Base-by-base conservation (phyloP, 208 protist species). In the Tritrichomonas musculus region DNA sequence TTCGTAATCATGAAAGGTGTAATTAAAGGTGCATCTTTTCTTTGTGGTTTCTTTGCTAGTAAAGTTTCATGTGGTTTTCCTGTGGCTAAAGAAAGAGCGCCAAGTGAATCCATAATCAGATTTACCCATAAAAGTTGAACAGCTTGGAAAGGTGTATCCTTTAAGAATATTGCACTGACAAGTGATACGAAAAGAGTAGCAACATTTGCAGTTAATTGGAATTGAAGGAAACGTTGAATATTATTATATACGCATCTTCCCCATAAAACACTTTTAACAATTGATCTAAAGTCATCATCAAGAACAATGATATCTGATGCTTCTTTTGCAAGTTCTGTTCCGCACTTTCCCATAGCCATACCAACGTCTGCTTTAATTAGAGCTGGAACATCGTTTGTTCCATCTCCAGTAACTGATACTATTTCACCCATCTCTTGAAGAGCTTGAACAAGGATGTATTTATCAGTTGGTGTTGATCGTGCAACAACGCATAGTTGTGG, bases 151-250 rank as follows among this genome's bases (percentile, higher is more conserved):
- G 88, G 88, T 47, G 50, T 72, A n/a, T 47, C 88, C 8, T 92
- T 47, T 33, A 72, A 72, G 9, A 64, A 47, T n/a, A 27, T 14
- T 9, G 88, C 49, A 30, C n/a, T n/a, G 0, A 92, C 27, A 44
- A 92, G n/a, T 53, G 88, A 92, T 44, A 92, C 25, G 20, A 92
- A 57, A 11, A 92, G 55, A 53, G 88, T 55, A 5, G 30, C 49
- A 69, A 69, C 88, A 64, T 92, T 92, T 22, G 47, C 88, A 33
- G 88, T 92, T 25, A 69, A 50, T 66, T 92, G 98, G 95, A 99
- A 98, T 96, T 99, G 97, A 53, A 98, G 95, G 95, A 99, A 99
- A 96, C 99, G 99, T 88, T 97, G 96, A 92, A 99, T 98, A 96
- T 97, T 98, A 94, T 98, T 98, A 95, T 97, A 98, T 33, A 99